phyloP scores from a whole-genome alignment of 768 basidiomycete genomes.

The Mycena latifolia region DNA sequence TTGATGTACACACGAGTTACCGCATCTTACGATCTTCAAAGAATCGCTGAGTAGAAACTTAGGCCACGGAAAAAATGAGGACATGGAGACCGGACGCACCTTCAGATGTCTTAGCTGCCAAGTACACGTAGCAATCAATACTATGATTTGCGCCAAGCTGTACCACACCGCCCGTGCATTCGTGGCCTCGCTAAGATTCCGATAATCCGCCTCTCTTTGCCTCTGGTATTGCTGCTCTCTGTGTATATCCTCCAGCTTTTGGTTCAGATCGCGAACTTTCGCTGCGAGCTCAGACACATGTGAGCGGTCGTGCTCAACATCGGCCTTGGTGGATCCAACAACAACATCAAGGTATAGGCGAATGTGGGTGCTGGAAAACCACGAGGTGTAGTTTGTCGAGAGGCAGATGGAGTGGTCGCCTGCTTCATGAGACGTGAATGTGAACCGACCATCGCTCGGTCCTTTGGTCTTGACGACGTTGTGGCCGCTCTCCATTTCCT shows the following conservation, averaged over 20 bases:
- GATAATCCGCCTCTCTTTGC: conserved; percentile 92
- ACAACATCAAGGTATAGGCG: conserved; percentile 95
- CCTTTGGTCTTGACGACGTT: conserved; percentile 91
- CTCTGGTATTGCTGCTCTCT: conserved; percentile 98
- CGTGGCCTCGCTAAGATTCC: conserved; percentile 89
- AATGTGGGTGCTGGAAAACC: conserved; percentile 90
- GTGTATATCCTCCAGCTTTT: conserved; percentile 92
- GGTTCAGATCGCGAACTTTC: conserved; percentile 93
- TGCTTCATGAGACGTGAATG: conserved; percentile 96
- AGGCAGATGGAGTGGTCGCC: conserved; percentile 99
- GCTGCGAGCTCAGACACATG: conserved; percentile 86
- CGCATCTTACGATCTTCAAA: conserved; percentile 90
- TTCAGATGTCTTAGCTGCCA: conserved; percentile 96
- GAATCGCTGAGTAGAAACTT: conserved; percentile 66
- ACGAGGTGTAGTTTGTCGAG: conserved; percentile 91
- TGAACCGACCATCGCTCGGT: conserved; percentile 91
- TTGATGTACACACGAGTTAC: conserved; percentile 46
- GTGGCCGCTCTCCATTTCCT: conserved; percentile 92
- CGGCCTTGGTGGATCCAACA: conserved; percentile 88
- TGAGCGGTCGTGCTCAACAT: conserved; percentile 87
- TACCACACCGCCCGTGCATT: conserved; percentile 98
- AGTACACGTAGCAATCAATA: conserved; percentile 85
- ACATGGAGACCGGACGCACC: conserved; percentile 59
- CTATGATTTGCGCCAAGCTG: conserved; percentile 86
- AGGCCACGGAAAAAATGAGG: conserved; percentile 4